phyloP scores from a whole-genome alignment of 306 rosid species.

The Datisca glomerata region DNA sequence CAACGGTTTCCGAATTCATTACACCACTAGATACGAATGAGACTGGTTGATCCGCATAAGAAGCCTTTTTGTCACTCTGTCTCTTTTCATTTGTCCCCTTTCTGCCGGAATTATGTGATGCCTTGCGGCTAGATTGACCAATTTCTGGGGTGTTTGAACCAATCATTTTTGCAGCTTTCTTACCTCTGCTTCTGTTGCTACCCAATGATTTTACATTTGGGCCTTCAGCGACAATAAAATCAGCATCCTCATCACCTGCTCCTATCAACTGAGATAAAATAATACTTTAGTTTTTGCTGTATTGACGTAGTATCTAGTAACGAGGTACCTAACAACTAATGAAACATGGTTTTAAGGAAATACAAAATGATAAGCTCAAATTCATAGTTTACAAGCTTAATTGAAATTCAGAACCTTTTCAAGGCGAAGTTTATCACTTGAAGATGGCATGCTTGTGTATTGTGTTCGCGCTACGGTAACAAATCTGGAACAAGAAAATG shows the following conservation, averaged over 20 bases:
- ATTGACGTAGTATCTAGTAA: too few relatives aligned
- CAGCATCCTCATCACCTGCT: conserved; percentile 44
- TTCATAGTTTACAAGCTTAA: background rate
- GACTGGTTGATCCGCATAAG: conserved; percentile 59
- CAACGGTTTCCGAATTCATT: conserved; percentile 36
- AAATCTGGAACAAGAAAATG: conserved; percentile 40
- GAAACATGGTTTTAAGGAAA: too few relatives aligned
- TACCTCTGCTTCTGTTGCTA: conserved; percentile 25
- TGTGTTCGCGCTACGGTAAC: conserved; percentile 63
- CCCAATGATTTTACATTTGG: conserved; percentile 24
- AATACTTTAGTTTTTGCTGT: conserved; percentile 1
- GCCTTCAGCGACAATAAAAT: conserved; percentile 43
- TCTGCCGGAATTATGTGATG: conserved; percentile 28
- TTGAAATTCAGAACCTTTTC: conserved; percentile 44
- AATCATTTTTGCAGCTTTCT: conserved; percentile 29
- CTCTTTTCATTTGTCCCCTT: conserved; percentile 35
- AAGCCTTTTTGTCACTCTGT: conserved; percentile 28
- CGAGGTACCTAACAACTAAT: too few relatives aligned
- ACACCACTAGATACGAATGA: conserved; percentile 68
- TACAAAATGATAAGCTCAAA: background rate
- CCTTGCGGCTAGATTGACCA: conserved; percentile 17
- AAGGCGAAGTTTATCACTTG: conserved; percentile 57
- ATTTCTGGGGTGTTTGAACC: conserved; percentile 20
- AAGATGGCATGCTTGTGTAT: conserved; percentile 68
- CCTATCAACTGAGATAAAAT: conserved; percentile 48